Evolutionary conservation across 495 filamentous ascomycete genomes (phyloP).

Genomic region (Haplographium delicatum): DNA sequence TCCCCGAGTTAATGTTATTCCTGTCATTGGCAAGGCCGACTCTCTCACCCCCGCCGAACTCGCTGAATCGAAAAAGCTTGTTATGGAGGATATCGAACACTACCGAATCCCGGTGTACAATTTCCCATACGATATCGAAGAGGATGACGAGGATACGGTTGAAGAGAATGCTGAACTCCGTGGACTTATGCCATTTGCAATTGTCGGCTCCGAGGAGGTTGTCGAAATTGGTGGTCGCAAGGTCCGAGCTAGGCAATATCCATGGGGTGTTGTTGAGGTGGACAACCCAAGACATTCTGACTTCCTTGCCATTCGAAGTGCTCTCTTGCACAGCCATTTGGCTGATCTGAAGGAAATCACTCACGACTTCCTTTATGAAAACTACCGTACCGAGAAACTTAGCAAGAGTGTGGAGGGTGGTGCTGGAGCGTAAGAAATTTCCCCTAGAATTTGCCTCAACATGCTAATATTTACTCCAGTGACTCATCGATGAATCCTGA

Average conservation of each 20-base stretch:
- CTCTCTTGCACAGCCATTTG: conserved; percentile 92
- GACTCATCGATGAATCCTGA: conserved; percentile 97
- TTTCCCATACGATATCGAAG: conserved; percentile 99
- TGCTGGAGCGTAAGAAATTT: conserved; percentile 67
- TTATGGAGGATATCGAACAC: conserved; percentile 99
- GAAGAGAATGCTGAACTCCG: conserved; percentile 97
- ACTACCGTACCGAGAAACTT: conserved; percentile 99
- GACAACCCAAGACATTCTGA: conserved; percentile 99
- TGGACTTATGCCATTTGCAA: conserved; percentile 97
- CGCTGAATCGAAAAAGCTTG: conserved; percentile 97
- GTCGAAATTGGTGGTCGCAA: conserved; percentile 89
- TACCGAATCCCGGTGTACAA: conserved; percentile 99
- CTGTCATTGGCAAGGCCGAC: conserved; percentile 97
- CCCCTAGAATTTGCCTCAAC: not conserved
- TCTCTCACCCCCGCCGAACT: conserved; percentile 94
- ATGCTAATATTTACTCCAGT: conserved; percentile 35
- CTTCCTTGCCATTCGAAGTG: conserved; percentile 94
- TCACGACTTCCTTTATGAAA: conserved; percentile 99
- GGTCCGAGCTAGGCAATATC: conserved; percentile 93
- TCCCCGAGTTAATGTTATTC: conserved; percentile 97
- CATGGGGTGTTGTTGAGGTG: conserved; percentile 97
- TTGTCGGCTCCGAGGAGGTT: conserved; percentile 93
- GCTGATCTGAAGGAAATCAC: conserved; percentile 99
- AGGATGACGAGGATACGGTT: conserved; percentile 98
- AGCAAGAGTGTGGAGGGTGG: conserved; percentile 97